These are phyloP conservation scores for Leccinum ochraceum DNA, from an alignment of 768 basidiomycete species.

Conservation along the genomic window DNA sequence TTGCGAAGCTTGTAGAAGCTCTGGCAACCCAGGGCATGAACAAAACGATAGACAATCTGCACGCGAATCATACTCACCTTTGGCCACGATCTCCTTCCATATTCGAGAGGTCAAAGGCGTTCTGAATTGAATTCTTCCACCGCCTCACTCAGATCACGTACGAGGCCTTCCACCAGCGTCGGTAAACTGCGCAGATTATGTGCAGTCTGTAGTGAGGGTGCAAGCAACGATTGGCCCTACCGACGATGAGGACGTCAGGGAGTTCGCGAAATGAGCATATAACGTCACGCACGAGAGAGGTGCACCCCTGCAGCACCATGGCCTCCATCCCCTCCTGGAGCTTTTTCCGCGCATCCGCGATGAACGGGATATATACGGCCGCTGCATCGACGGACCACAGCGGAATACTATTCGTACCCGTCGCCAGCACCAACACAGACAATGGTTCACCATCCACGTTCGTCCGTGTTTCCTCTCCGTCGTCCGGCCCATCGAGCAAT, in stretches of 20 bases:
- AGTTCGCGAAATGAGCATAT: background rate
- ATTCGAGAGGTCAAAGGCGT: conserved; percentile 87
- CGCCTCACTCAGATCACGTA: conserved; percentile 77
- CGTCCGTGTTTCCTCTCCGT: background rate
- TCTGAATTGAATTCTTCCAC: conserved; percentile 77
- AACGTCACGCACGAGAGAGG: conserved; percentile 59
- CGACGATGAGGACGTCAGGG: background rate
- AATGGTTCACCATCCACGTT: conserved; percentile 11
- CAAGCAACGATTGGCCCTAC: conserved; percentile 88
- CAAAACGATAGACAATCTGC: background rate
- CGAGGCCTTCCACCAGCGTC: conserved; percentile 73
- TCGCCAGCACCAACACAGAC: conserved; percentile 10
- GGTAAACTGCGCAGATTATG: conserved; percentile 89
- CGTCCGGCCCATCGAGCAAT: conserved; percentile 47
- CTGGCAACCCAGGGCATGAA: conserved; percentile 8
- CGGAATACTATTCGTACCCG: conserved; percentile 42
- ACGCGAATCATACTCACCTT: conserved; percentile 48
- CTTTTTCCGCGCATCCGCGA: conserved; percentile 67
- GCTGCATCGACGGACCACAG: conserved; percentile 77
- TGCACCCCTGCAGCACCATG: conserved; percentile 82
- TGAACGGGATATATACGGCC: conserved; percentile 63
- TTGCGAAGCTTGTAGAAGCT: conserved; percentile 28
- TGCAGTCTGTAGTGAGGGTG: conserved; percentile 93
- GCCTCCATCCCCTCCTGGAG: conserved; percentile 88
- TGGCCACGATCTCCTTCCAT: conserved; percentile 79